Conservation (phyloP, 2,329 filamentous ascomycete species). For the Aspergillus novoparasiticus region DNA sequence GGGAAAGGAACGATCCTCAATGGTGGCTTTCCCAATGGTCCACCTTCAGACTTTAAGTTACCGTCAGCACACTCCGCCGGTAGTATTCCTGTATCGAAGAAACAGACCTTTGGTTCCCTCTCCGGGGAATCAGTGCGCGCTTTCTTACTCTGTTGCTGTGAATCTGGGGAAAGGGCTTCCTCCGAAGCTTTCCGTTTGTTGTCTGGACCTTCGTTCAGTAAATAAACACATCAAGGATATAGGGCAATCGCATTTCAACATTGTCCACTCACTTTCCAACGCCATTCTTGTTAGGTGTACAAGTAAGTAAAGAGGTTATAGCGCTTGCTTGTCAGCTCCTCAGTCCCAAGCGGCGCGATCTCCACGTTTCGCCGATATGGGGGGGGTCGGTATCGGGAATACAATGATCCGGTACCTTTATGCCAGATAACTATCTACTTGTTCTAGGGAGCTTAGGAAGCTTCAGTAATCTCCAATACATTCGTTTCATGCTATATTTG, state of each 20-base stretch:
- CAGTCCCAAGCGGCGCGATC: conserved; percentile 12
- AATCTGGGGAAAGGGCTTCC: conserved; percentile 47
- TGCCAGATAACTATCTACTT: conserved; percentile 24
- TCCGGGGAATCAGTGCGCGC: conserved; percentile 52
- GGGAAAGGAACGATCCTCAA: conserved; percentile 77
- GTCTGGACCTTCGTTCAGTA: conserved; percentile 26
- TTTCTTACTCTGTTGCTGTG: conserved; percentile 50
- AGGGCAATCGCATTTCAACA: no score
- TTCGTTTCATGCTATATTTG: background rate
- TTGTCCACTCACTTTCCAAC: conserved; percentile 36
- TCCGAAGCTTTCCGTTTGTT: conserved; percentile 55
- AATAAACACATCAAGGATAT: background rate
- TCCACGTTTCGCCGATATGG: conserved; percentile 20
- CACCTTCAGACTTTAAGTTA: conserved; percentile 36
- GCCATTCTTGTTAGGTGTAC: conserved; percentile 28
- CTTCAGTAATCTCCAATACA: conserved; percentile 10
- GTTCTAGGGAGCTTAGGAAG: conserved; percentile 14
- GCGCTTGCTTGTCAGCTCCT: conserved; percentile 8
- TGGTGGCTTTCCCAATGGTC: conserved; percentile 51
- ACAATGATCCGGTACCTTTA: conserved; percentile 25
- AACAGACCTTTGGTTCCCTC: conserved; percentile 35
- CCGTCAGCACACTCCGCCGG: background rate
- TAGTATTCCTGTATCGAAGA: background rate
- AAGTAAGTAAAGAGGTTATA: conserved; percentile 3
- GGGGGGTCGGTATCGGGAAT: conserved; percentile 25